Conservation (phyloP, 768 basidiomycete species). For the Lentinus brumalis region DNA sequence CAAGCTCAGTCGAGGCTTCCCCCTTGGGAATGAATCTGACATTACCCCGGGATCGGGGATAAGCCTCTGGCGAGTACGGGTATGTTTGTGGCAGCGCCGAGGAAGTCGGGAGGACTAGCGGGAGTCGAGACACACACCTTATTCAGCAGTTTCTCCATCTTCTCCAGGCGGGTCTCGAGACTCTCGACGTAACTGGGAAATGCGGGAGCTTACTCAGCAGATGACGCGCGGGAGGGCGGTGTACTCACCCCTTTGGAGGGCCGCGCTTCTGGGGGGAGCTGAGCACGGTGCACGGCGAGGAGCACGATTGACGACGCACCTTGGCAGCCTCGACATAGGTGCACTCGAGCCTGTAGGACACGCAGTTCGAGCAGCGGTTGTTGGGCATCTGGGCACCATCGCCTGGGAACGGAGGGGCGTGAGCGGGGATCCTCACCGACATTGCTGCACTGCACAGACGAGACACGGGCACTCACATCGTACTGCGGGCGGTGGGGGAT, state of each 20-base stretch:
- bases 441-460: neutral
- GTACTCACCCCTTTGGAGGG: constrained; percentile 58
- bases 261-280: constrained; percentile 47
- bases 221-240: neutral
- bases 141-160: constrained; percentile 42
- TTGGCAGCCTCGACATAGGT: constrained; percentile 71
- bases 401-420: constrained; percentile 37
- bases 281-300: neutral
- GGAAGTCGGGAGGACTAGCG: neutral
- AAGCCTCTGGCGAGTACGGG: too few relatives aligned
- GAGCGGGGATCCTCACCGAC: neutral
- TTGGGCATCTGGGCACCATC: constrained; percentile 71
- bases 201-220: neutral
- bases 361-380: constrained; percentile 66
- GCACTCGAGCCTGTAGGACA: constrained; percentile 58
- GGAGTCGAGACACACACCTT: constrained; percentile 34
- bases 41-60: neutral
- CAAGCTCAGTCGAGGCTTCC: too few relatives aligned
- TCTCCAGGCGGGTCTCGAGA: constrained; percentile 44
- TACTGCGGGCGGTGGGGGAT: constrained; percentile 40
- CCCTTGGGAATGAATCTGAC: neutral
- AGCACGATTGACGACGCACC: constrained; percentile 37
- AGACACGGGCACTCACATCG: constrained; percentile 50
- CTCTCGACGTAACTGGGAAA: constrained; percentile 38
- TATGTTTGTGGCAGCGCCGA: neutral